These are phyloP conservation scores for Candida maesae DNA, from an alignment of 805 yeast genomes.

Conservation along the genomic window DNA sequence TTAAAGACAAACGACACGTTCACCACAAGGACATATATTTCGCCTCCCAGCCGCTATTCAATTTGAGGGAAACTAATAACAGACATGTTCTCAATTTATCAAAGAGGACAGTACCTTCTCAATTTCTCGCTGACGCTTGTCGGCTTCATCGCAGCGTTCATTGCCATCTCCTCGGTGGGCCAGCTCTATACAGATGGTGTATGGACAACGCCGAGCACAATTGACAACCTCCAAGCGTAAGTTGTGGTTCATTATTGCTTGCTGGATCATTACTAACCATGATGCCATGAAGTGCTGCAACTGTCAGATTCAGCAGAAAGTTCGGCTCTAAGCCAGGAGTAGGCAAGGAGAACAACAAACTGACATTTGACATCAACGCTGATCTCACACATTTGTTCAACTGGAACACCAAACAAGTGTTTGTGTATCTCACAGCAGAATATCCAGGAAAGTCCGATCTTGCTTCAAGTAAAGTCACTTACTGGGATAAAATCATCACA, in stretches of 20 bases:
- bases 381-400: constrained; percentile 81
- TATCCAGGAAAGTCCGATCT: constrained; percentile 42
- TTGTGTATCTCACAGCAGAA: constrained; percentile 85
- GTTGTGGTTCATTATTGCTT: constrained; percentile 7
- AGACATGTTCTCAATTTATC: constrained; percentile 41
- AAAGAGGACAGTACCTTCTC: constrained; percentile 46
- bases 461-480: constrained; percentile 64
- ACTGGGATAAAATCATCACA: constrained; percentile 86
- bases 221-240: constrained; percentile 34
- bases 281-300: constrained; percentile 29
- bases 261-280: constrained; percentile 16
- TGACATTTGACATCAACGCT: constrained; percentile 67
- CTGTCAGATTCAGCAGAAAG: constrained; percentile 50
- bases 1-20: no score
- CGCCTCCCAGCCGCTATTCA: no score
- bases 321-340: constrained; percentile 65
- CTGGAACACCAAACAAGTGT: constrained; percentile 98
- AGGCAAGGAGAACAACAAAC: constrained; percentile 72
- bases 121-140: constrained; percentile 53
- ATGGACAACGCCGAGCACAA: constrained; percentile 37
- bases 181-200: constrained; percentile 47
- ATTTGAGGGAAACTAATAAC: no score
- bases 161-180: constrained; percentile 44
- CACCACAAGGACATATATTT: no score
- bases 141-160: constrained; percentile 41